A percentile compares a stretch with the other conserved stretches of the same genome.
Conservation (phyloP, 176 grass and related monocot genomes). For the Aegilops umbellulata region DNA sequence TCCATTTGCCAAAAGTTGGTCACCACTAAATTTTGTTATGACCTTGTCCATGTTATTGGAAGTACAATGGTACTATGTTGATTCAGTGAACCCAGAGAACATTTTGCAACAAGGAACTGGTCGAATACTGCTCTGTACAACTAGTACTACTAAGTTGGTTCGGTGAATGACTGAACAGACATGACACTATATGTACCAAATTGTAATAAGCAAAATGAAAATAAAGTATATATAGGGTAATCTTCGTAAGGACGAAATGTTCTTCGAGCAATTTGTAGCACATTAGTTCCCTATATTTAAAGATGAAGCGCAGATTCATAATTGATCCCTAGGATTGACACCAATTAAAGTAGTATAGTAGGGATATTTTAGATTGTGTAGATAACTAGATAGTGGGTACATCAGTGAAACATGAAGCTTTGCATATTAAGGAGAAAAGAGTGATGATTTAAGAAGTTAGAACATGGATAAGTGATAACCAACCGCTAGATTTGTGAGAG, state of each 20-base stretch:
- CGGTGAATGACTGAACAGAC: background rate
- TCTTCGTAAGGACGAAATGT: background rate
- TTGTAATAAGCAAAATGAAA: background rate
- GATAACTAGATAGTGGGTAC: background rate
- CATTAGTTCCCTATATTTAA: too few species aligned
- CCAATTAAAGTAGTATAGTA: background rate
- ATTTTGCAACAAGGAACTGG: background rate
- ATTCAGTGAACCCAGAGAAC: background rate
- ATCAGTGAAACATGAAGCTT: background rate
- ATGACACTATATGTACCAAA: background rate
- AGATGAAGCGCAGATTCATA: too few species aligned
- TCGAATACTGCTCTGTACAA: background rate
- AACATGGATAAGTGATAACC: background rate
- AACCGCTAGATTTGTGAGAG: background rate
- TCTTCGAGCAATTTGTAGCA: background rate
- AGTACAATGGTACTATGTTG: background rate
- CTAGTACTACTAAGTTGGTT: background rate
- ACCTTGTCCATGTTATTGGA: background rate
- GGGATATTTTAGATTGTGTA: background rate
- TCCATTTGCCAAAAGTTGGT: background rate
- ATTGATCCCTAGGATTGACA: too few species aligned
- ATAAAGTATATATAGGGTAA: background rate
- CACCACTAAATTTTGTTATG: background rate
- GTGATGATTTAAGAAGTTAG: background rate
- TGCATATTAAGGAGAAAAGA: background rate